Conservation (phyloP, 169 alveolate genomes). For the Cryptosporidium viatorum region DNA sequence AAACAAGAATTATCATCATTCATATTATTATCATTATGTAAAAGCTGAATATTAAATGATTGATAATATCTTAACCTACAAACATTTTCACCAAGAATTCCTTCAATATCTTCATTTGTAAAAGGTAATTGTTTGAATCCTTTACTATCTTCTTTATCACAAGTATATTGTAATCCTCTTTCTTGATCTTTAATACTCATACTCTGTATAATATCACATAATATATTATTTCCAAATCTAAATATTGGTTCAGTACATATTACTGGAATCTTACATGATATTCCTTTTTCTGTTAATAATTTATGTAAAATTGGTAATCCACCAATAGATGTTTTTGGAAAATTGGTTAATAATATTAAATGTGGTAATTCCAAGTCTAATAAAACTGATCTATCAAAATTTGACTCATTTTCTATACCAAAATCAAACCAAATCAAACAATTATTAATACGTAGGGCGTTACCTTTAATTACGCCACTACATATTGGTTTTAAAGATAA, state of each 20-base stretch:
- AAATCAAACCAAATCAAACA: constrained; percentile 73
- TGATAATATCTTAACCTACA: constrained; percentile 72
- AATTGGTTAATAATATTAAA: constrained; percentile 47
- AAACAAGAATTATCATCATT: not conserved
- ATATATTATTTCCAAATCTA: constrained; percentile 52
- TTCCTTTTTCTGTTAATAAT: constrained; percentile 20
- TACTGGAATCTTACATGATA: constrained; percentile 31
- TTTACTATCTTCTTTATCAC: constrained; percentile 13
- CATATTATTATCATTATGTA: constrained; percentile 12
- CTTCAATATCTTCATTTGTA: constrained; percentile 52
- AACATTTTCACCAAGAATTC: constrained; percentile 67
- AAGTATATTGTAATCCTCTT: constrained; percentile 69
- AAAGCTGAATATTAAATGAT: constrained; percentile 50
- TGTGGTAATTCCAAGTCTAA: constrained; percentile 46
- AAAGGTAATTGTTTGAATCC: constrained; percentile 34
- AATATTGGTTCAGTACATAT: constrained; percentile 68
- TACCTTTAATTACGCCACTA: constrained; percentile 51
- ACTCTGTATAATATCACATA: constrained; percentile 46
- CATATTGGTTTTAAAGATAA: constrained; percentile 51
- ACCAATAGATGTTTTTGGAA: constrained; percentile 38
- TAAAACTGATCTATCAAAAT: constrained; percentile 7
- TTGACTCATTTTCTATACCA: constrained; percentile 61
- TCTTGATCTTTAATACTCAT: constrained; percentile 67
- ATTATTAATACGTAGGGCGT: constrained; percentile 52
- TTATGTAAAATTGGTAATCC: constrained; percentile 54